phyloP scores from a whole-genome alignment of 345 rosid genomes.

The Eucalyptus pumila region DNA sequence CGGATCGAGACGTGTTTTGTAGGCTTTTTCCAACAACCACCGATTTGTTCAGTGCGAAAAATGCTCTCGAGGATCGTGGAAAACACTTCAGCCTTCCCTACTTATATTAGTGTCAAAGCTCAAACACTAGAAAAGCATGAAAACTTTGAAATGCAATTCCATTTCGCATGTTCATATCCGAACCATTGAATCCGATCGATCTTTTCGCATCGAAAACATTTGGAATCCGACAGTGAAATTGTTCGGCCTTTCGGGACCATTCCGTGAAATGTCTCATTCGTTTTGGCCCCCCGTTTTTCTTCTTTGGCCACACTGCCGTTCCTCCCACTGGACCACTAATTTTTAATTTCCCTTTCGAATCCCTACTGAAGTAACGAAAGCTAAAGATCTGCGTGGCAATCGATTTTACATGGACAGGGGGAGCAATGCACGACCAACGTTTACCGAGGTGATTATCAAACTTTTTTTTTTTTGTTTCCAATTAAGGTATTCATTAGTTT shows the following conservation, averaged over 20 bases:
- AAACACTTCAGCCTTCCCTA: background rate
- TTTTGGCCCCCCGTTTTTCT: background rate
- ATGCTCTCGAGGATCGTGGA: background rate
- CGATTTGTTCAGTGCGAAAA: background rate
- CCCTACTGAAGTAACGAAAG: background rate
- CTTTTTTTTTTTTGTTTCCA: no score
- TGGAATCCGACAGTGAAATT: background rate
- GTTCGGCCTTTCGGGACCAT: background rate
- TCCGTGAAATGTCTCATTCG: background rate
- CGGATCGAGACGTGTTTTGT: background rate
- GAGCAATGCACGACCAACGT: background rate
- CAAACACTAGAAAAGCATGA: no score
- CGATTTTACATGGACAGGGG: background rate
- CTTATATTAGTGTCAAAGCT: background rate
- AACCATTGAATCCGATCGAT: background rate
- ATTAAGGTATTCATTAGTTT: no score
- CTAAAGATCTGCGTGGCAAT: background rate
- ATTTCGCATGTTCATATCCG: background rate
- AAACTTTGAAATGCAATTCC: background rate
- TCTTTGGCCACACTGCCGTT: background rate
- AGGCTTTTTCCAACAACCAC: background rate
- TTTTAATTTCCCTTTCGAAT: background rate
- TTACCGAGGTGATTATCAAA: background rate
- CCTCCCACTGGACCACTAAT: background rate
- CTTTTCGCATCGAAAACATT: background rate